Percentiles rank a stretch among this genome's conserved stretches.
Conservation (phyloP, 2,329 filamentous ascomycete genomes). For the Calonectria crousiana region DNA sequence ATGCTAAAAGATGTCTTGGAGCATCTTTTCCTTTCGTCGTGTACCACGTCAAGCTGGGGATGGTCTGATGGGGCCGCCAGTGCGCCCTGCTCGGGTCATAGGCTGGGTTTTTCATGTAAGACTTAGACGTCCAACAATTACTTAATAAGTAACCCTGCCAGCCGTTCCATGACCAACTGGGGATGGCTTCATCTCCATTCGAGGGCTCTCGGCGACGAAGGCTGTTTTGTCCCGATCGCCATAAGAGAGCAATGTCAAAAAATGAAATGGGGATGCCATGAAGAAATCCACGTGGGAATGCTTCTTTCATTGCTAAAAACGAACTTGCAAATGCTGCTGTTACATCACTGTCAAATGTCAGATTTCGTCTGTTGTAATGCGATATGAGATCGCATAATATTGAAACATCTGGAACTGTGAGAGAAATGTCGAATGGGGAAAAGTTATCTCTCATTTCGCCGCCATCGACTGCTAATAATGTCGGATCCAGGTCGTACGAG, state of each 20-base stretch:
- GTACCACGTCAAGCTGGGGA: slow-evolving; percentile 21
- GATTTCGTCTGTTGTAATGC: not conserved
- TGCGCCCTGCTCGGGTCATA: not conserved
- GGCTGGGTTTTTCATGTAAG: slow-evolving; percentile 18
- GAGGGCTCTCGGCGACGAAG: not conserved
- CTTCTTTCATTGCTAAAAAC: slow-evolving; percentile 4
- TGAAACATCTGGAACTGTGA: slow-evolving; percentile 8
- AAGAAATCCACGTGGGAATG: slow-evolving; percentile 19
- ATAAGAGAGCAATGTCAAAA: slow-evolving; percentile 8
- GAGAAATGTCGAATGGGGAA: slow-evolving; percentile 9
- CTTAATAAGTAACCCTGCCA: not conserved
- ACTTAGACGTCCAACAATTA: not conserved
- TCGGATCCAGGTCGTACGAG: not conserved
- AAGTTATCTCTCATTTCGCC: not conserved
- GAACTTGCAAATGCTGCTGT: slow-evolving; percentile 14
- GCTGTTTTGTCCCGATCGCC: not conserved
- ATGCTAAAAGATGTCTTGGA: not conserved
- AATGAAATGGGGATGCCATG: slow-evolving; percentile 15
- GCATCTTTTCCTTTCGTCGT: not conserved
- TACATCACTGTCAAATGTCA: slow-evolving; percentile 17
- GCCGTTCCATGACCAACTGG: slow-evolving; percentile 20
- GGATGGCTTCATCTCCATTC: not conserved
- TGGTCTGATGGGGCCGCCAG: slow-evolving; percentile 17
- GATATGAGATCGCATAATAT: slow-evolving; percentile 7
- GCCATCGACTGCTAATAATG: not conserved